Evolutionary conservation across 306 rosid genomes (phyloP), one percentile per base, ranked within the genome.

Genomic region (Vigna hirtella): DNA sequence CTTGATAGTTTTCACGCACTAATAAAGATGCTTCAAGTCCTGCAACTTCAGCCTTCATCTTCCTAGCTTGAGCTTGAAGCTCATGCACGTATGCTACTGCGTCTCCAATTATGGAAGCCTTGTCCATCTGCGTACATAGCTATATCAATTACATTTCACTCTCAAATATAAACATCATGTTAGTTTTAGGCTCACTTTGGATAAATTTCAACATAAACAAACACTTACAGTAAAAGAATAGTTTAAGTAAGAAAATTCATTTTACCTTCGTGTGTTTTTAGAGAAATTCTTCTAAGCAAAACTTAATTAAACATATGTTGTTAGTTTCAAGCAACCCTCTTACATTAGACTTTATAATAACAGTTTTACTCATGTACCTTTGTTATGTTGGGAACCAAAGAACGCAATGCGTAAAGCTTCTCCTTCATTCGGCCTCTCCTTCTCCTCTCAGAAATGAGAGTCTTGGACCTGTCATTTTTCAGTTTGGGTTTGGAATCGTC

Each of bases 31-130:
- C 85, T 87, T 95, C 93, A 56, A 89, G 93, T 16, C 85, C 83
- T 50, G 89, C 79, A 57, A 95, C 85, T 84, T 93, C 99, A 55
- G 86, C 83, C 77, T 88, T 87, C 16, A 95, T 89, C 74, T 87
- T 84, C 88, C 88, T 91, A 18, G 94, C 89, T 80, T 85, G 90
- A 80, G 73, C 78, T 74, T 92, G 99, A 48, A 95, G 90, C 8
- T 83, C 89, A 77, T 93, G 87, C 72, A 95, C 89, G 48, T 93
- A 90, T 15, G 83, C 53, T 2, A 89, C 89, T 53, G 99, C 97
- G 72, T 95, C 99, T 73, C 93, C 97, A 73, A 95, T 89, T 52
- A 95, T 95, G 20, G 97, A 95, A 45, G 98, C 99, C 86, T 93
- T 95, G 50, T 95, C 99, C 98, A 95, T 95, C 98, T 95, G 83